Evolutionary conservation across 2,329 filamentous ascomycete species (phyloP), one percentile per base, ranked within the genome.

Genomic region (Neocucurbitaria cava): DNA sequence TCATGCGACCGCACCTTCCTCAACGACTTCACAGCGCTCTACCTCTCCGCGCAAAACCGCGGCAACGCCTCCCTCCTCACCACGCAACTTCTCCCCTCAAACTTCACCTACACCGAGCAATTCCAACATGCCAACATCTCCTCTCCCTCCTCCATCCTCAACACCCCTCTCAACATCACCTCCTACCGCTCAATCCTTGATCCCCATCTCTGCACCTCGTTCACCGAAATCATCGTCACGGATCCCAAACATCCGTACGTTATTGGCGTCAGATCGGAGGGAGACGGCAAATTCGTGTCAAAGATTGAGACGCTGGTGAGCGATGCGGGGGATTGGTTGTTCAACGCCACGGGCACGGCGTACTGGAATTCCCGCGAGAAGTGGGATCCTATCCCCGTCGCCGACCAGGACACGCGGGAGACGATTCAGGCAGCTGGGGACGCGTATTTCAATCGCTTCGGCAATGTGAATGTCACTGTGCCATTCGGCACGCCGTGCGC

Each of bases 401-500:
- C 30, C 1, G 40, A 61, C 0, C 49, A 50, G 15, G 58, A 64
- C 39, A 49, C 41, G 0, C 59, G 66, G 13, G 56, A 51, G 5
- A 59, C 58, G 3, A 66, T 70, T 30, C 48, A 62, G 48, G 62
- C 61, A 4, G 66, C 65, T n/a, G 66, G 59, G 0, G 64, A 69
- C 28, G 64, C 62, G 10, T 69, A 69, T 28, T 60, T 67, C 11
- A 47, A 69, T 28, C 51, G 58, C 2, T 66, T 64, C n/a, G 54
- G 51, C 3, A 56, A 65, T 18, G 46, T 40, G 6, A 65, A 59
- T 17, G 49, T 61, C 0, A 54, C 52, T 3, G 62, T 69, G 15
- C 66, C 66, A 1, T 69, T 62, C 54, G 66, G 64, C 1, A 61
- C 54, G n/a, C 64, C 67, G 0, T 71, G 68, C 36, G 66, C 66